A percentile compares a stretch with the other conserved stretches of the same genome.
phyloP scores from a whole-genome alignment of 2,329 filamentous ascomycete genomes.

The Talaromyces sp. region DNA sequence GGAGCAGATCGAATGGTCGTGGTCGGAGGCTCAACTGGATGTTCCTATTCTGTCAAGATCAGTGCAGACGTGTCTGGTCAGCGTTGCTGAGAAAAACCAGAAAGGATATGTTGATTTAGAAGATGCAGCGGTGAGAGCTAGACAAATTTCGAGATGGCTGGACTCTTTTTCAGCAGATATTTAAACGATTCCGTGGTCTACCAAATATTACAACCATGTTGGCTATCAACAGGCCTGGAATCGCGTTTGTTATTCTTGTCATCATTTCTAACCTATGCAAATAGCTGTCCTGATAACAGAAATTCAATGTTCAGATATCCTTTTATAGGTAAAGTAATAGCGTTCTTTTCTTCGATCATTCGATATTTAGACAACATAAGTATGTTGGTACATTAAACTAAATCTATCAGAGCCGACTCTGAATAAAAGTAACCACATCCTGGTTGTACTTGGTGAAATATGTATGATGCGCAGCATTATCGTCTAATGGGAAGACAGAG shows the following conservation, averaged over 20 bases:
- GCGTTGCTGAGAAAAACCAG: conserved; percentile 3
- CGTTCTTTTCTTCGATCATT: background rate
- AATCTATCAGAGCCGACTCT: background rate
- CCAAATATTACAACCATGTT: background rate
- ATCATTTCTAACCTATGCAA: background rate
- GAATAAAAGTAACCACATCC: background rate
- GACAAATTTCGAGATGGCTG: conserved; percentile 8
- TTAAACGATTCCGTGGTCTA: too few species aligned
- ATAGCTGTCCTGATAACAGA: background rate
- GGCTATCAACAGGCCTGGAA: background rate
- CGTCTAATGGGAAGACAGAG: background rate
- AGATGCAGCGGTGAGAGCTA: conserved; percentile 8
- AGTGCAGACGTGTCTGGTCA: conserved; percentile 7
- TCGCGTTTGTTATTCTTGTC: too few species aligned
- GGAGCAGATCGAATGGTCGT: conserved; percentile 9
- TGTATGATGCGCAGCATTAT: background rate
- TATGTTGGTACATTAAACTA: background rate
- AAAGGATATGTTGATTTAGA: conserved; percentile 11
- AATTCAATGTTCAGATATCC: background rate
- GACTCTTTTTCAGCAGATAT: conserved; percentile 8
- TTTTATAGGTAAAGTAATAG: background rate
- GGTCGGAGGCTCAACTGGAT: conserved; percentile 10
- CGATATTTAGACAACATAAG: background rate
- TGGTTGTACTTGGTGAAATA: conserved; percentile 1
- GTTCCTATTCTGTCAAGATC: conserved; percentile 7